Conservation (phyloP, 2,329 filamentous ascomycete genomes). For the Botrytis fabae region DNA sequence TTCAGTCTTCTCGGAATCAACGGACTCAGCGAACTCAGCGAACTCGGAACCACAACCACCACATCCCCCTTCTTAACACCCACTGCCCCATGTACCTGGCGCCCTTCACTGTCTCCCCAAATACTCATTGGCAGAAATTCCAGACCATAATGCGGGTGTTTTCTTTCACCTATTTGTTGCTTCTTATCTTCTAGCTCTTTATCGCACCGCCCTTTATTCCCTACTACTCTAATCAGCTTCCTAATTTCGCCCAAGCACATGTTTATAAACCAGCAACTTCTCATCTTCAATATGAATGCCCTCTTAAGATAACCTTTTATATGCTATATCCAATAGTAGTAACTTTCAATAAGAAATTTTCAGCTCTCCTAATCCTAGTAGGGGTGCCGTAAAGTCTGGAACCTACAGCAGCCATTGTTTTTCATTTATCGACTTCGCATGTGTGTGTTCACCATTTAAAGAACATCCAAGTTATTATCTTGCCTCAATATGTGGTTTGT, state of each 20-base stretch:
- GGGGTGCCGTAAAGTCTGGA: background rate
- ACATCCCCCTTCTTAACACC: background rate
- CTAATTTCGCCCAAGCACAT: background rate
- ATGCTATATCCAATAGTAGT: no score
- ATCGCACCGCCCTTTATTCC: background rate
- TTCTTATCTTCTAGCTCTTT: background rate
- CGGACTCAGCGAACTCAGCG: background rate
- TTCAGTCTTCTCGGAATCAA: background rate
- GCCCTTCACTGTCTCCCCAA: background rate
- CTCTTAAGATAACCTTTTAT: no score
- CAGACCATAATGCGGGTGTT: background rate
- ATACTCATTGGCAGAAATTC: background rate
- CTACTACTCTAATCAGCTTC: background rate
- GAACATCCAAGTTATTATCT: background rate
- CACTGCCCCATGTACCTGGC: background rate
- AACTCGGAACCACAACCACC: background rate
- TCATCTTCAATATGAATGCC: background rate
- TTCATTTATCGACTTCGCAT: background rate
- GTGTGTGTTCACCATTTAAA: background rate
- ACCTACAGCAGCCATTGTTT: background rate
- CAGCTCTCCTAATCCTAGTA: background rate
- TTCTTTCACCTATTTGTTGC: background rate
- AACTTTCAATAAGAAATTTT: background rate
- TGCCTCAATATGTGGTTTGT: background rate
- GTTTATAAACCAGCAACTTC: background rate